Evolutionary conservation across 106 monocot species (phyloP).

Genomic region (Phalaenopsis aphrodite): DNA sequence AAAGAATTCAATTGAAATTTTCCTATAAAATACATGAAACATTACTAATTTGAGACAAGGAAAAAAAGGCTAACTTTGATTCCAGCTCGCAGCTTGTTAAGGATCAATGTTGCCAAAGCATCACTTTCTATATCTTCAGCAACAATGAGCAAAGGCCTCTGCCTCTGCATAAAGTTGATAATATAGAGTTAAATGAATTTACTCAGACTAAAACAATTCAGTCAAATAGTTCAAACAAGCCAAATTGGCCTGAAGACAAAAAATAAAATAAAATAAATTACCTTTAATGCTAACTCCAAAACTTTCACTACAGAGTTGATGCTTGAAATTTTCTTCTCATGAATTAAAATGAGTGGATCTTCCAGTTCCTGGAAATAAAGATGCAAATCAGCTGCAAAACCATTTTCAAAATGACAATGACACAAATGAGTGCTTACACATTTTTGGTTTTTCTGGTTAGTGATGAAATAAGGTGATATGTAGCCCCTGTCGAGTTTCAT

Average conservation of each 20-base stretch:
- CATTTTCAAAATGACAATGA: not conserved
- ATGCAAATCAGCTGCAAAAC: not conserved
- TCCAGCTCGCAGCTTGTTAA: constrained; percentile 89
- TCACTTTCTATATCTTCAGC: constrained; percentile 84
- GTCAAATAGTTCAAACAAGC: not conserved
- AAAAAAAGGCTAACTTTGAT: constrained; percentile 37
- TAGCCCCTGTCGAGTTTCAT: constrained; percentile 97
- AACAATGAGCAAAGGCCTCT: constrained; percentile 80
- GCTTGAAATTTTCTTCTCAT: constrained; percentile 85
- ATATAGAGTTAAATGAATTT: not conserved
- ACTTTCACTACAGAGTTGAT: constrained; percentile 70
- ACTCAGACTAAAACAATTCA: not conserved
- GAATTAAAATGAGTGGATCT: constrained; percentile 78
- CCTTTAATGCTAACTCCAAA: constrained; percentile 73
- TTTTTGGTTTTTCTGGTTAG: constrained; percentile 92
- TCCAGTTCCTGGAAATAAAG: constrained; percentile 58
- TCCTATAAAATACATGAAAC: not conserved
- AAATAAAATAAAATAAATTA: constrained; percentile 8
- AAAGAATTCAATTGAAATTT: not conserved
- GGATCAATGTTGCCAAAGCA: constrained; percentile 62
- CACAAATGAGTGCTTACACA: constrained; percentile 47
- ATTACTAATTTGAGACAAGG: not conserved
- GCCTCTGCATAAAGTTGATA: constrained; percentile 39
- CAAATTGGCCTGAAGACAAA: not conserved
- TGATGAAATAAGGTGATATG: constrained; percentile 98